phyloP scores from a whole-genome alignment of 2,329 filamentous ascomycete species.

The Pyrenophora seminiperda region DNA sequence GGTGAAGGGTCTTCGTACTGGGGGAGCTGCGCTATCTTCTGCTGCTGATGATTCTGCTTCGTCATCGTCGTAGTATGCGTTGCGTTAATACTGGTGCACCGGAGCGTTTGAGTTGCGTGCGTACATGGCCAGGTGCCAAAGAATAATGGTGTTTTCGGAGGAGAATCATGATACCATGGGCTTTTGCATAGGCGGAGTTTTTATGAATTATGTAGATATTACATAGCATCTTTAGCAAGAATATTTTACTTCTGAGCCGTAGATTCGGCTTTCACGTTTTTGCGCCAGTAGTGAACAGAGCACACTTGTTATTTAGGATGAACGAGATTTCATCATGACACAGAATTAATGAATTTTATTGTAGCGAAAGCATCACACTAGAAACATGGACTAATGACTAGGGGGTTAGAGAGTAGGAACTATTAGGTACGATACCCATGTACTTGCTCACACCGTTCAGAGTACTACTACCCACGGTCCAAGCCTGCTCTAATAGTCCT shows the following conservation, averaged over 20 bases:
- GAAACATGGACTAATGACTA: no score
- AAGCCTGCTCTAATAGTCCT: slow-evolving; percentile 10
- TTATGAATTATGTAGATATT: not conserved
- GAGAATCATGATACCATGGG: slow-evolving; percentile 14
- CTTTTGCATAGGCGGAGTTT: slow-evolving; percentile 6
- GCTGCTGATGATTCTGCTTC: slow-evolving; percentile 38
- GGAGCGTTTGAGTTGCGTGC: not conserved
- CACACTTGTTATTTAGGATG: no score
- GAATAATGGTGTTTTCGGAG: not conserved
- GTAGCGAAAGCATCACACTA: no score
- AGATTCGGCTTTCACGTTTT: no score
- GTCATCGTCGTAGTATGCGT: slow-evolving; percentile 30
- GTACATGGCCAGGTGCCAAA: not conserved
- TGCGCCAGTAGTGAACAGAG: no score
- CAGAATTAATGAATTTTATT: no score
- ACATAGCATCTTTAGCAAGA: not conserved
- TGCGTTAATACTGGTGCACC: not conserved
- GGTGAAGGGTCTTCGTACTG: slow-evolving; percentile 52
- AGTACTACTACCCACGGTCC: not conserved
- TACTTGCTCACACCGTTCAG: no score
- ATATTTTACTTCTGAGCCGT: no score
- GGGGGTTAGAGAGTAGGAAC: no score
- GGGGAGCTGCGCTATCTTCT: slow-evolving; percentile 24
- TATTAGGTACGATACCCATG: not conserved
- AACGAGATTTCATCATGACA: no score